These are phyloP conservation scores for Panus rudis DNA, from an alignment of 768 basidiomycete genomes.

Conservation along the genomic window DNA sequence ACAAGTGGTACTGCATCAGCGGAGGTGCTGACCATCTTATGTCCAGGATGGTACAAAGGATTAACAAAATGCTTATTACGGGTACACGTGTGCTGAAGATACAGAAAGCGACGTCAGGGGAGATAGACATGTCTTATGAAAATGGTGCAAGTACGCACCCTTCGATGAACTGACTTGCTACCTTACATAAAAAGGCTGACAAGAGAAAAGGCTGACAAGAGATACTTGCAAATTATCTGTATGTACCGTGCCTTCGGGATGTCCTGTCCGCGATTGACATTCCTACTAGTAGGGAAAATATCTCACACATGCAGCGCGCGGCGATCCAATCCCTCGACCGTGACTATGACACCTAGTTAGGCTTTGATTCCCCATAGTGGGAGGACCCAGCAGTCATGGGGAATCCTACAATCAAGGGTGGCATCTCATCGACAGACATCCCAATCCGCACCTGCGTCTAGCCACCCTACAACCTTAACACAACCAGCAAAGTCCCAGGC, in stretches of 20 bases:
- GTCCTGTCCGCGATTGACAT: conserved; percentile 30
- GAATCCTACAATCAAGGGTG: conserved; percentile 18
- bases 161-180: too few species aligned
- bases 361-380: conserved; percentile 41
- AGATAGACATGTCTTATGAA: background rate
- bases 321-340: conserved; percentile 33
- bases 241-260: conserved; percentile 32
- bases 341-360: conserved; percentile 31
- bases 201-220: background rate
- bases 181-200: too few species aligned
- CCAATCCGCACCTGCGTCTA: conserved; percentile 29
- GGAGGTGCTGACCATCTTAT: conserved; percentile 8
- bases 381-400: conserved; percentile 15
- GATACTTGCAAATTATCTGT: conserved; percentile 36
- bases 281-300: background rate
- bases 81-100: conserved; percentile 7
- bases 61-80: background rate
- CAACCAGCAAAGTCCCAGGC: conserved; percentile 1
- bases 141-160: too few species aligned
- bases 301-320: conserved; percentile 15
- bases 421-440: conserved; percentile 27
- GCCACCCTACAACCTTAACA: conserved; percentile 29
- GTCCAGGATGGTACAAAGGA: conserved; percentile 1
- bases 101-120: too few species aligned
- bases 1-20: conserved; percentile 6